These are phyloP conservation scores for Coffea eugenioides DNA, from an alignment of 257 asterid genomes.

Conservation along the genomic window DNA sequence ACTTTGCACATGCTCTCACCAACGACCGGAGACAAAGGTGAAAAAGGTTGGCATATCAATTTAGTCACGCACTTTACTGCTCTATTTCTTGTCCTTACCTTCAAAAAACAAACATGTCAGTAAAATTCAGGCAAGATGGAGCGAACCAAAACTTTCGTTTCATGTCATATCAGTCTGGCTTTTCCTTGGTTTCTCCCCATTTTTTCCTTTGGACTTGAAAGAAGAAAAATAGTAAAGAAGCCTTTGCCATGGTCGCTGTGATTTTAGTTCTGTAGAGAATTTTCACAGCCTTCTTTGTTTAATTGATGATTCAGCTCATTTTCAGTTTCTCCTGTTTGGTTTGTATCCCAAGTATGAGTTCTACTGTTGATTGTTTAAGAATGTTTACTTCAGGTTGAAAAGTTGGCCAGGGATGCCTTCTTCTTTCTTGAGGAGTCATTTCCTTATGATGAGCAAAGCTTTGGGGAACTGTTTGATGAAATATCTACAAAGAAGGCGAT, in stretches of 20 bases:
- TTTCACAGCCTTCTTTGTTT: neutral
- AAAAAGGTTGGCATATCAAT: no score
- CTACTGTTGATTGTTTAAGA: neutral
- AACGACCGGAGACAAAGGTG: neutral
- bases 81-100: neutral
- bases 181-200: neutral
- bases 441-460: conserved; percentile 63
- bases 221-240: no score
- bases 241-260: neutral
- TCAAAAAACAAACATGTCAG: neutral
- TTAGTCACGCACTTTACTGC: neutral
- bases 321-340: no score
- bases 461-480: conserved; percentile 59
- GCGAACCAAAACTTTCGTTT: neutral
- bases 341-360: neutral
- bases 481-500: conserved; percentile 34
- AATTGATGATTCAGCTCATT: neutral
- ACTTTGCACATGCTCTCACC: neutral
- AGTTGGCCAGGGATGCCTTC: conserved; percentile 65
- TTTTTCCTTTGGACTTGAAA: no score
- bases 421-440: conserved; percentile 69
- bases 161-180: neutral
- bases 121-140: neutral
- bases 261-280: no score
- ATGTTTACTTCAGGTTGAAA: conserved; percentile 67